Evolutionary conservation across 257 asterid genomes (phyloP), one percentile per base, ranked within the genome.

Genomic region (Primulina eburnea): DNA sequence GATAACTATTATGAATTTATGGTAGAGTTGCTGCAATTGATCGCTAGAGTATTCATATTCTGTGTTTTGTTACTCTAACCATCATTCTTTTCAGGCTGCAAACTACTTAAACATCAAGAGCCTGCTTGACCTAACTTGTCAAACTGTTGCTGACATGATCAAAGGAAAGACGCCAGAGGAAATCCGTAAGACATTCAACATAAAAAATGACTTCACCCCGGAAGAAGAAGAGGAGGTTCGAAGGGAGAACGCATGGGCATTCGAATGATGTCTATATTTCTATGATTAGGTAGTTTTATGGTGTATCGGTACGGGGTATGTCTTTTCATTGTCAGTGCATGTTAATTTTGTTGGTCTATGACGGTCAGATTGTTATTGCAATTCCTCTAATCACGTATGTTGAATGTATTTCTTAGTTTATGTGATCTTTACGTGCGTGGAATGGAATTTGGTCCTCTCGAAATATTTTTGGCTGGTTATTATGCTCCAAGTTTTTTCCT

Each of bases 201-300:
- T 86, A 70, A 80, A 83, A 73, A 83, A 86, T 24, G 89, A 83
- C 43, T 83, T 86, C 65, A 83, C 86, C 0, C 83, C 92, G 0
- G 91, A 83, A 71, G 91, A 86, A 52, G 91, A 86, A 60, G 89
- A 86, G 77, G 92, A 86, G 82, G 88, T 84, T 16, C 85, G 87
- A 26, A 74, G 87, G 82, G 88, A 87, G 82, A 87, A 82, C 62
- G 88, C 88, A 0, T 84, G 88, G 90, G 88, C 90, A 3, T 83
- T 50, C 7, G 57, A 50, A 50, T 50, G 20, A 50, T 43, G 55
- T 50, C 57, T 16, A 50, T 50, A 50, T 16, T 43, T 50, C 5
- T 50, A 1, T 50, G 17, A 50, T 21, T 50, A 50, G 57, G 57
- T 50, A 50, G 21, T 50, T 7, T 17, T 50, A 16, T 50, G 57